Conservation (phyloP, 345 rosid genomes). For the Bretschneidera sinensis region DNA sequence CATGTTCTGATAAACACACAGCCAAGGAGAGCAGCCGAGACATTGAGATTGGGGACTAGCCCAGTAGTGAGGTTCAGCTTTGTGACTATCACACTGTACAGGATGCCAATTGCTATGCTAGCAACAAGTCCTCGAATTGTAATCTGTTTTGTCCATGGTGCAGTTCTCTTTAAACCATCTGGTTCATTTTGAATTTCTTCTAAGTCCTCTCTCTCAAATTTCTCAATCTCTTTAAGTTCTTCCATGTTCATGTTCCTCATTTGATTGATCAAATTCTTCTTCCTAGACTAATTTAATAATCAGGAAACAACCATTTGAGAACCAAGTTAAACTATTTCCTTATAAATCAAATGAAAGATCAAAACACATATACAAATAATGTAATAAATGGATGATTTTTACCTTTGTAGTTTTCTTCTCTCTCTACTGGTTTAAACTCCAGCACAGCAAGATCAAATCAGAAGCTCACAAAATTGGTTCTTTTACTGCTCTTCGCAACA, state of each 20-base stretch:
- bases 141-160: constrained; percentile 83
- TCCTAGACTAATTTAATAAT: neutral
- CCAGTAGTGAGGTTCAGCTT: constrained; percentile 94
- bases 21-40: constrained; percentile 89
- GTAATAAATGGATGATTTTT: neutral
- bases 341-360: neutral
- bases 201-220: constrained; percentile 25
- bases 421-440: neutral
- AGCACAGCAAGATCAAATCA: too few species aligned
- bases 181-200: constrained; percentile 35
- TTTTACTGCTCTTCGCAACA: neutral
- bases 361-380: neutral
- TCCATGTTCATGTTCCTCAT: constrained; percentile 18
- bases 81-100: constrained; percentile 83
- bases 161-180: constrained; percentile 42
- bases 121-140: constrained; percentile 70
- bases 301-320: neutral
- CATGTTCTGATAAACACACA: constrained; percentile 69
- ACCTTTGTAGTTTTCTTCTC: constrained; percentile 5
- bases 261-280: constrained; percentile 3
- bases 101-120: constrained; percentile 60
- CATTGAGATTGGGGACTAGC: constrained; percentile 88
- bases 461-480: neutral
- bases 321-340: neutral
- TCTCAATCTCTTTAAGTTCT: constrained; percentile 28